Evolutionary conservation across 192 early-diverging fungal genomes (phyloP), one percentile per base, ranked within the genome.

Genomic region (Umbelopsis sp.): DNA sequence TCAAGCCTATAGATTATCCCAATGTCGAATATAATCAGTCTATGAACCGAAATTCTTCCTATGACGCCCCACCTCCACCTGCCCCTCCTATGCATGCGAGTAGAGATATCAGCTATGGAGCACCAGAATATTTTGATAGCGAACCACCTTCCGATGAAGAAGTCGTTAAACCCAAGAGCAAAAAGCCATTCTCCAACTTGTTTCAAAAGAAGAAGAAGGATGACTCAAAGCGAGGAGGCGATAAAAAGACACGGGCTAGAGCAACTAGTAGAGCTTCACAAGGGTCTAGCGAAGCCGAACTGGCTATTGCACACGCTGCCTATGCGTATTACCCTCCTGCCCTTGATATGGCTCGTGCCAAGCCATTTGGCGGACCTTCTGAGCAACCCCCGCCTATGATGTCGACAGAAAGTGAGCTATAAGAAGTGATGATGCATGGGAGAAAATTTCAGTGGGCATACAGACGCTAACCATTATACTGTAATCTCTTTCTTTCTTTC

Each of bases 131-230:
- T 32, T 31, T 62, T 26, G 56, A 62, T 34, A 62, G 56, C 31
- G 56, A 62, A 17, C 56, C 56, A 7, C 29, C 56, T 11, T 62
- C 56, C 7, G 56, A 62, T 20, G 56, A 62, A 32, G 56, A 62
- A 14, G 11, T 32, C 0, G 31, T 62, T 6, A 62, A 34, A 4
- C 24, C 14, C 16, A 62, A 34, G 31, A 62, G 12, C 17, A 62
- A 36, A 62, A 34, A 32, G 26, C 26, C 56, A 29, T 62, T 62
- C 3, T 29, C 29, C 10, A 62, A 62, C 31, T 62, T 62, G 56
- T 62, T 62, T 62, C 56, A 62, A 34, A 62, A 62, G 56, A 62
- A 62, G 26, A 62, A 62, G 56, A 62, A 62, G 7, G 26, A 34
- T n/a, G 29, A 62, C 20, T 11, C 26, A 11, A 62, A 62, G 56